A percentile compares a stretch with the other conserved stretches of the same genome.
phyloP scores from a whole-genome alignment of 441 rosid genomes.

The Biscutella auriculata region DNA sequence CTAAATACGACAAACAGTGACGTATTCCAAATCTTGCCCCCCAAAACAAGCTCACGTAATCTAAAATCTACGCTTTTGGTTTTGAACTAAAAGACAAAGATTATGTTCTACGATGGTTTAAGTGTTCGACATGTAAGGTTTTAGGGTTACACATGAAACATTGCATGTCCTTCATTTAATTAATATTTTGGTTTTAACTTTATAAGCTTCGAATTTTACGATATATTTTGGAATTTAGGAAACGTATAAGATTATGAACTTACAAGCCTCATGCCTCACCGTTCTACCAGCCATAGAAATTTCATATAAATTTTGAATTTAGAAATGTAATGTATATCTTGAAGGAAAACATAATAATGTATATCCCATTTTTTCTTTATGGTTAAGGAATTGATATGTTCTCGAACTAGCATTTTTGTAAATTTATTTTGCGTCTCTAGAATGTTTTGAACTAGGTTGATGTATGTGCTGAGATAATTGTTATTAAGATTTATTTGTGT shows the following conservation, averaged over 20 bases:
- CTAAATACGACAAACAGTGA: background rate
- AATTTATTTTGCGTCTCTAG: too few relatives aligned
- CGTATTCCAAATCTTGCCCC: too few relatives aligned
- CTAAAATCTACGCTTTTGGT: background rate
- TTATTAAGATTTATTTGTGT: too few relatives aligned
- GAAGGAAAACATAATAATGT: too few relatives aligned
- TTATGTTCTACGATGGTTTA: background rate
- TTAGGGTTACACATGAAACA: background rate
- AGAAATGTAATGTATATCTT: too few relatives aligned
- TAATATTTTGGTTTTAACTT: background rate
- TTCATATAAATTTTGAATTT: background rate
- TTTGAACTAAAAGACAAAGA: background rate
- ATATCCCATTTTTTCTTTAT: too few relatives aligned
- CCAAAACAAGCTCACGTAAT: background rate
- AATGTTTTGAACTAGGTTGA: too few relatives aligned
- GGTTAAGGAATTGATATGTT: too few relatives aligned
- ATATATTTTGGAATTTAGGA: background rate
- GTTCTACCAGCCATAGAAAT: background rate
- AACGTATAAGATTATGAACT: background rate
- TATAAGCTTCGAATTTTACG: too few relatives aligned
- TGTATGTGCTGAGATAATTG: too few relatives aligned
- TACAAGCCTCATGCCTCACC: background rate
- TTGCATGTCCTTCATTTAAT: background rate
- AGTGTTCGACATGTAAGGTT: conserved; percentile 6
- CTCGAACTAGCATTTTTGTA: too few relatives aligned